Base-by-base conservation (phyloP, 2,329 filamentous ascomycete species). In the Coniella lustricola region DNA sequence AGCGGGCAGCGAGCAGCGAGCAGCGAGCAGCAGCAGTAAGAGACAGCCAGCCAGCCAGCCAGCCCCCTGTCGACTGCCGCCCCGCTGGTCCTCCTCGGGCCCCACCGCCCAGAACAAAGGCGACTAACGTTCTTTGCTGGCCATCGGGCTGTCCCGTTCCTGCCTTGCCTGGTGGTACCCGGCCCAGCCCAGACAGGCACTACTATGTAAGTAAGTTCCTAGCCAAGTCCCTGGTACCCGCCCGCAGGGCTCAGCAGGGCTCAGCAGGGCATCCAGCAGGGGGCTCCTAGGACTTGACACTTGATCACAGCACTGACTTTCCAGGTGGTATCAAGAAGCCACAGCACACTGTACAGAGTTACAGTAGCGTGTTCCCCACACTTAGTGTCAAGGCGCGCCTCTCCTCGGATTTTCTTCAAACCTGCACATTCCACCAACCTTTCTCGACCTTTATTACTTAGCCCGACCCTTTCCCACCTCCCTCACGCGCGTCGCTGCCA, bases 361-460 rank as follows among this genome's bases (percentile, higher is more conserved):
- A 38, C 47, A 20, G 32, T 31, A 46, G 16, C 39, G 41, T n/a
- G n/a, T 51, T 51, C 49, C 45, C 50, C 50, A 52, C 47, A 49
- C 46, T 37, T 41, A 13, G 12, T 29, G 13, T n/a, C 25, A 16
- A 31, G 10, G 39, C 40, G 18, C 21, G 38, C 22, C 29, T 33
- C 18, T 52, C n/a, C n/a, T 35, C 41, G 42, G 43, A 44, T 42
- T 52, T 46, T 52, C 41, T 52, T 38, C 17, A 46, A 43, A 46
- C 40, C 35, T 50, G 17, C 25, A 34, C 43, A 46, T 39, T 46
- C 34, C 50, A 44, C 34, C 48, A 46, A 34, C 34, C 20, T 48
- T 32, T 38, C 16, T 34, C 29, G 36, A 33, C 44, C 32, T 34
- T 4, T 18, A 37, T 33, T 44, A 37, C 14, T 25, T 25, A 25